Conservation (phyloP, 176 grass and related monocot species). For the Oryza coarctata region DNA sequence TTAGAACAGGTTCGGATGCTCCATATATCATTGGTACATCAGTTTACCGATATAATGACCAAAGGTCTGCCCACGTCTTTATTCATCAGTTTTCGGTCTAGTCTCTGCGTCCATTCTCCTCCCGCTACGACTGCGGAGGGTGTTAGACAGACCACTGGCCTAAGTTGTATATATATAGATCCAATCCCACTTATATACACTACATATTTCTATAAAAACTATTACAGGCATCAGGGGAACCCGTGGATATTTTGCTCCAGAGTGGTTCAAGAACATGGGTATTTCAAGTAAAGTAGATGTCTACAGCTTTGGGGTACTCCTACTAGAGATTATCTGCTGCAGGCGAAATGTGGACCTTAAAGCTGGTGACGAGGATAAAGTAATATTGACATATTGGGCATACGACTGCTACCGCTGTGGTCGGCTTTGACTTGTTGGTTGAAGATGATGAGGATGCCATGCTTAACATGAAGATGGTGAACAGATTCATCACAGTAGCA, state of each 20-base stretch:
- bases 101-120: too few relatives aligned
- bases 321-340: conserved; percentile 35
- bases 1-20: too few relatives aligned
- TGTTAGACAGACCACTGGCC: too few relatives aligned
- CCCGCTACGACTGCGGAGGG: too few relatives aligned
- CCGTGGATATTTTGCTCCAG: conserved; percentile 25
- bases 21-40: too few relatives aligned
- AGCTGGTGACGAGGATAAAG: background rate
- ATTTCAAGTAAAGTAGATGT: conserved; percentile 35
- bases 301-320: conserved; percentile 51
- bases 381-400: conserved; percentile 29
- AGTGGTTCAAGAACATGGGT: conserved; percentile 49
- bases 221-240: conserved; percentile 20
- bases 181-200: too few relatives aligned
- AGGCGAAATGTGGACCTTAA: conserved; percentile 28
- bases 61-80: too few relatives aligned
- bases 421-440: conserved; percentile 32
- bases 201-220: too few relatives aligned
- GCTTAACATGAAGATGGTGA: conserved; percentile 19
- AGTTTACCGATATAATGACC: too few relatives aligned
- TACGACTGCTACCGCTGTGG: conserved; percentile 32
- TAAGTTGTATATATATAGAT: too few relatives aligned
- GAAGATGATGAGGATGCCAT: conserved; percentile 33
- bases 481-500: conserved; percentile 24
- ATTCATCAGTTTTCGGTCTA: too few relatives aligned